Evolutionary conservation across 2,329 filamentous ascomycete species (phyloP), one percentile per base, ranked within the genome.

Genomic region (Chalaropsis ovoidea): DNA sequence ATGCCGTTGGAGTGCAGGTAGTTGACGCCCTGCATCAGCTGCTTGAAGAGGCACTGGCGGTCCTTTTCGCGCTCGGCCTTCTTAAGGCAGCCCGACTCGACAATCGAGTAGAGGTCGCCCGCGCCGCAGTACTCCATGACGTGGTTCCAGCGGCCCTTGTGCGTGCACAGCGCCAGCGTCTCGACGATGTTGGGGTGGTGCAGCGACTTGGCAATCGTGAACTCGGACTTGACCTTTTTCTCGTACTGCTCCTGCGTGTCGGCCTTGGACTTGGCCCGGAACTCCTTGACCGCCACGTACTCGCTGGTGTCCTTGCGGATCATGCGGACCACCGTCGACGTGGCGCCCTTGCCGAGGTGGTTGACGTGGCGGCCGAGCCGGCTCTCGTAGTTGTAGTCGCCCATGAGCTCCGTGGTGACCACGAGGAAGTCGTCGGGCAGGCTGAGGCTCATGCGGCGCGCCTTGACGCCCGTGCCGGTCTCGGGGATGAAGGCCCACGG

Each of bases 121-220:
- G 90, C 84, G 2, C 84, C 81, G 76, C 91, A 95, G 74, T 89
- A 95, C 73, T 96, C 90, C 91, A 96, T 96, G 65, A 95, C 89
- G 73, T 95, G 89, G 73, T 90, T 92, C 88, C 89, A 95, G 47
- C 87, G 85, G 41, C 83, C 84, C 70, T 86, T 82, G 70, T 91
- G 82, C 15, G 82, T 85, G 76, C 90, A 94, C 5, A 95, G 79
- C 39, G 86, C 84, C 65, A 91, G 77, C 0, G 89, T 92, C 74
- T 90, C 83, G 69, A 95, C 88, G 70, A 95, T 89, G 74, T 95
- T 95, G 62, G 90, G 89, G 73, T 95, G 90, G 71, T 90, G 84
- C 68, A 92, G 77, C 69, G 88, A 90, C 77, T 92, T 92, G 68
- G 89, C 89, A 69, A 95, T 91, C 74, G 86, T 90, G 76, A 86